Conservation (phyloP, 768 basidiomycete genomes). For the Exidia glandulosa region DNA sequence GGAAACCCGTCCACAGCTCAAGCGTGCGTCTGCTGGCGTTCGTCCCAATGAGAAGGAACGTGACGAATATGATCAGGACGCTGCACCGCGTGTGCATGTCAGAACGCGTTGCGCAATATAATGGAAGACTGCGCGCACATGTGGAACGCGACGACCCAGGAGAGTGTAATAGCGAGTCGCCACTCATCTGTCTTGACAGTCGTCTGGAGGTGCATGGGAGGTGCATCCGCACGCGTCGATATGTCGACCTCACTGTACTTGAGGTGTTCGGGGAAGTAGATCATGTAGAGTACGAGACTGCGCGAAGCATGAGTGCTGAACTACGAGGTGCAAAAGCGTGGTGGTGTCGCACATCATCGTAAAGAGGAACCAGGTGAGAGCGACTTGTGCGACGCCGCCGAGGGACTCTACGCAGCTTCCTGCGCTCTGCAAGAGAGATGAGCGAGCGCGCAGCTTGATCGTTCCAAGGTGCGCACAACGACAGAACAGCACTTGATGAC, state of each 20-base stretch:
- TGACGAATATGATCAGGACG: constrained; percentile 44
- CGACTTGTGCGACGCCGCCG: constrained; percentile 74
- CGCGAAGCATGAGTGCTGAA: not conserved
- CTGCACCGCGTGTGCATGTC: constrained; percentile 23
- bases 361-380: constrained; percentile 77
- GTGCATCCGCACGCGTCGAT: constrained; percentile 10
- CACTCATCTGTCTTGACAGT: constrained; percentile 54
- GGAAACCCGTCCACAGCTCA: constrained; percentile 68
- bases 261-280: constrained; percentile 79
- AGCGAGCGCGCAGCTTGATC: not conserved
- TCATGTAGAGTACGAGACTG: constrained; percentile 82
- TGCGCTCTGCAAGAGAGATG: constrained; percentile 33
- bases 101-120: not conserved
- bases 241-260: constrained; percentile 49
- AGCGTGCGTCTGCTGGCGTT: constrained; percentile 25
- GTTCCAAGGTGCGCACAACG: constrained; percentile 40
- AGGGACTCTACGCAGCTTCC: constrained; percentile 69
- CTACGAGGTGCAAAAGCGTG: not conserved
- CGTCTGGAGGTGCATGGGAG: constrained; percentile 23
- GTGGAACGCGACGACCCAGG: constrained; percentile 61
- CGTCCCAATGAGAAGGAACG: constrained; percentile 48
- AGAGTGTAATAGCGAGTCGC: constrained; percentile 64
- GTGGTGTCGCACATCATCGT: constrained; percentile 54
- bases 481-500: constrained; percentile 70
- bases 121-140: constrained; percentile 43